Evolutionary conservation across 1,284 basidiomycete genomes (phyloP), one percentile per base, ranked within the genome.

Genomic region (Baeospora myosura): DNA sequence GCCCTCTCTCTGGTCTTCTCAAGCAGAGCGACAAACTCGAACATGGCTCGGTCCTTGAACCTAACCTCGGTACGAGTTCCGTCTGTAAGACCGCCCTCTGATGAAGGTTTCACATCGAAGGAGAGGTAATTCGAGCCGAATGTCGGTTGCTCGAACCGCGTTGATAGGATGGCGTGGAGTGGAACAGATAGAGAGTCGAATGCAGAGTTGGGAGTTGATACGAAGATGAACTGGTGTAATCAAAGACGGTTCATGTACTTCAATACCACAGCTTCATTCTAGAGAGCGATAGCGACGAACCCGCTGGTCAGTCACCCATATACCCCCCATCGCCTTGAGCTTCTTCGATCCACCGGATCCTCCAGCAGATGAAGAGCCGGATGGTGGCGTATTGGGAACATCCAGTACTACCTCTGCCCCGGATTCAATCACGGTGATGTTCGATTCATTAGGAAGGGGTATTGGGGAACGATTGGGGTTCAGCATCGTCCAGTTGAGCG

Each of bases 401-500:
- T 57, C 61, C 35, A 88, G 60, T 17, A 61, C 63, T 35, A 81
- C 54, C 43, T 85, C 78, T 17, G 70, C 81, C 21, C 74, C 78
- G 16, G 68, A 62, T 43, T 76, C 70, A 44, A 83, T 52, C 1
- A 66, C 68, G 18, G 71, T 69, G 38, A 87, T 69, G 0, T 66
- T 73, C 52, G 65, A 63, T 59, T 89, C 85, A 36, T 76, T 59
- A 0, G 74, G 77, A 8, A 88, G 64, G 12, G 82, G 81, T 4
- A 86, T 64, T 3, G 81, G 81, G 12, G 18, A 12, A 40, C 75
- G 67, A 32, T 74, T 64, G 3, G 71, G 62, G 45, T 69, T 69
- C 21, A 88, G 68, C 72, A 82, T 84, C 1, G 75, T 69, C 78
- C 81, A 86, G 64, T 88, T 87, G 38, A 88, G 68, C 4, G 86